Percentiles rank a stretch among this genome's conserved stretches.
phyloP scores from a whole-genome alignment of 768 basidiomycete genomes.

The Mycena crocata region DNA sequence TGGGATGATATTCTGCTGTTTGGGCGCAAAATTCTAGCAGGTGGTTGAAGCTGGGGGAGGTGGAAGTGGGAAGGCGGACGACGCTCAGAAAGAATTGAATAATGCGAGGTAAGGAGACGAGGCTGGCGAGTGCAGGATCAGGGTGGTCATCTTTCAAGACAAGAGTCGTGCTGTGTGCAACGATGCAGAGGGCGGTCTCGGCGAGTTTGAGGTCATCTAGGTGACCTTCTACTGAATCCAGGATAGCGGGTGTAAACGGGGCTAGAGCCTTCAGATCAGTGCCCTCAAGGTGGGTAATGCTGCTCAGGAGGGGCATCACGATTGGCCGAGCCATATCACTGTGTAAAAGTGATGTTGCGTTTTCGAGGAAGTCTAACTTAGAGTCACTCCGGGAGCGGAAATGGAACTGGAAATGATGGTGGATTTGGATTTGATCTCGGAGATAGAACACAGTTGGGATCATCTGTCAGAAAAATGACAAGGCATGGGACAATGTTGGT shows the following conservation, averaged over 20 bases:
- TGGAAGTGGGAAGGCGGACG: slow-evolving; percentile 1
- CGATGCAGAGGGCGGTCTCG: not conserved
- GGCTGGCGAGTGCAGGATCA: not conserved
- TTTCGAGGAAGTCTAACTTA: not conserved
- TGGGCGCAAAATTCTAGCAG: not conserved
- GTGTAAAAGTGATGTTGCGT: slow-evolving; percentile 2
- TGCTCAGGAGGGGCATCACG: slow-evolving; percentile 2
- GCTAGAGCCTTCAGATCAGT: not conserved
- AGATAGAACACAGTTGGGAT: too few relatives aligned
- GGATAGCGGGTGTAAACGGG: not conserved
- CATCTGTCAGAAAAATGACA: too few relatives aligned
- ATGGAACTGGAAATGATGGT: too few relatives aligned
- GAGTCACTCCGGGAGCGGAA: not conserved
- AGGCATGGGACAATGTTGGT: too few relatives aligned
- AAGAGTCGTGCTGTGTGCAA: not conserved
- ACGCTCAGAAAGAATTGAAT: slow-evolving; percentile 2
- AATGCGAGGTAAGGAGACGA: slow-evolving; percentile 4
- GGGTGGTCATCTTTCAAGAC: not conserved
- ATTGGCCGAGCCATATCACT: not conserved
- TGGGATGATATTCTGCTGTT: not conserved
- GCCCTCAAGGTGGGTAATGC: not conserved
- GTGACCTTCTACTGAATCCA: not conserved
- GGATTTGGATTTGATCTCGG: too few relatives aligned
- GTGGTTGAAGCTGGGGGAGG: slow-evolving; percentile 1
- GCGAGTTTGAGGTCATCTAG: not conserved